Conservation (phyloP, 371 early-diverging fungal species). For the Pancytospora philotis region DNA sequence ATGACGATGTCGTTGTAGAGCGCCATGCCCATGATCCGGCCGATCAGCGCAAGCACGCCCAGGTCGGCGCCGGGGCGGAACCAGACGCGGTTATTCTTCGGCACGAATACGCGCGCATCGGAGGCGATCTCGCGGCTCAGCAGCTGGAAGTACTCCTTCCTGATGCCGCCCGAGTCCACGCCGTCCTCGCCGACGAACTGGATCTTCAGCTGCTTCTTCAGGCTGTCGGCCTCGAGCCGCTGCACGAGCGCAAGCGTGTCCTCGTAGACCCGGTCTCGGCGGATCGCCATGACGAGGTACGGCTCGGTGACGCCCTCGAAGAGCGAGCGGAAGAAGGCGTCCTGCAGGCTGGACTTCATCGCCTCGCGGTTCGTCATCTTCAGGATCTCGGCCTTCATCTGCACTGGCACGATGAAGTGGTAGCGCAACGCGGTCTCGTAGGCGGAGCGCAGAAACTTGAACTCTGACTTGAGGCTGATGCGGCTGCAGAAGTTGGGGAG, state of each 20-base stretch:
- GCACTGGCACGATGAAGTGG: slow-evolving; percentile 55
- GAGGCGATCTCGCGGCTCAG: slow-evolving; percentile 58
- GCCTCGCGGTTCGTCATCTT: slow-evolving; percentile 55
- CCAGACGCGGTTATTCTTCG: slow-evolving; percentile 62
- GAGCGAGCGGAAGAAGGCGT: slow-evolving; percentile 58
- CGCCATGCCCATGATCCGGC: slow-evolving; percentile 67
- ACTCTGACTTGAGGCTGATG: slow-evolving; percentile 56
- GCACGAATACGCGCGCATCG: slow-evolving; percentile 60
- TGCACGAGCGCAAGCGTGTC: slow-evolving; percentile 52
- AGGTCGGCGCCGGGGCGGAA: slow-evolving; percentile 62
- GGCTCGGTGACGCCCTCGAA: slow-evolving; percentile 59
- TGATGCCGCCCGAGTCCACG: slow-evolving; percentile 70
- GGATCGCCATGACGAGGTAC: slow-evolving; percentile 53
- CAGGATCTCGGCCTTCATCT: slow-evolving; percentile 56
- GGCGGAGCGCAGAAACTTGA: slow-evolving; percentile 44
- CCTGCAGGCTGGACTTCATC: slow-evolving; percentile 57
- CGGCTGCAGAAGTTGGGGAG: slow-evolving; percentile 36
- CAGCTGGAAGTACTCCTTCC: slow-evolving; percentile 67
- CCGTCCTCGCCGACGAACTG: slow-evolving; percentile 63
- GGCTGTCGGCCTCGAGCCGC: slow-evolving; percentile 20
- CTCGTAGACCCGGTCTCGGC: slow-evolving; percentile 49
- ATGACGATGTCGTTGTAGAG: slow-evolving; percentile 67
- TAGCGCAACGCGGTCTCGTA: slow-evolving; percentile 47
- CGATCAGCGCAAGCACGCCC: slow-evolving; percentile 61
- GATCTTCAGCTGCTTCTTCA: slow-evolving; percentile 59